Evolutionary conservation across 2,329 filamentous ascomycete genomes (phyloP).

Genomic region (Fusarium clavum): DNA sequence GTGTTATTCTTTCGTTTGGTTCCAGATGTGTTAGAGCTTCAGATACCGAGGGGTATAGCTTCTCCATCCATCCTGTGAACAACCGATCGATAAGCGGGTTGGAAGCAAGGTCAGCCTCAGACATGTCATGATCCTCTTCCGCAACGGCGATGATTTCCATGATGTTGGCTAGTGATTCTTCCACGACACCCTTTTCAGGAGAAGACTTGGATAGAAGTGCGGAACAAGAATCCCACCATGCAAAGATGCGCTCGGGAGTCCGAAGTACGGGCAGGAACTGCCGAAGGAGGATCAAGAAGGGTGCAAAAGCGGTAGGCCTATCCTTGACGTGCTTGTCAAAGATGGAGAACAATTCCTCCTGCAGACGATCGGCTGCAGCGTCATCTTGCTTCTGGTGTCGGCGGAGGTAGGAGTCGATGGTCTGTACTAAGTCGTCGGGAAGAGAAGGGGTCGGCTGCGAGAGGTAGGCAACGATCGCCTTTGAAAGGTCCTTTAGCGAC

Average conservation of each 20-base stretch:
- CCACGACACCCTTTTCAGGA: constrained; percentile 71
- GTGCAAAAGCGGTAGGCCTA: constrained; percentile 66
- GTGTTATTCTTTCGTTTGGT: constrained; percentile 62
- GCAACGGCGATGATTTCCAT: constrained; percentile 74
- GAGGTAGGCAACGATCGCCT: constrained; percentile 65
- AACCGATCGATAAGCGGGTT: constrained; percentile 68
- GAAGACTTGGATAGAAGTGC: constrained; percentile 60
- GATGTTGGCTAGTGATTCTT: constrained; percentile 73
- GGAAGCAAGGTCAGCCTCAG: constrained; percentile 56
- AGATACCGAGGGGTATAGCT: constrained; percentile 53
- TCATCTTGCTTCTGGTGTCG: constrained; percentile 77
- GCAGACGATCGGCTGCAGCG: constrained; percentile 73
- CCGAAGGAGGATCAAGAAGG: constrained; percentile 77
- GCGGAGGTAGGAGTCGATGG: constrained; percentile 75
- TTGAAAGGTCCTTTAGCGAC: constrained; percentile 70
- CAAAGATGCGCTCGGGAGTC: constrained; percentile 70
- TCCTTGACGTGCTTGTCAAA: constrained; percentile 73
- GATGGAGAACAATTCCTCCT: constrained; percentile 76
- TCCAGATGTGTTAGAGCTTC: constrained; percentile 54
- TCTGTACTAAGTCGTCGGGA: constrained; percentile 70
- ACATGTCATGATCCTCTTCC: constrained; percentile 63
- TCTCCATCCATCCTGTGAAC: constrained; percentile 68
- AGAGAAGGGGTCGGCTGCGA: constrained; percentile 68
- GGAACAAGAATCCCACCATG: constrained; percentile 75
- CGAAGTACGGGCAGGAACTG: constrained; percentile 72